Conservation (phyloP, 345 rosid genomes). For the Streptanthus diversifolius region DNA sequence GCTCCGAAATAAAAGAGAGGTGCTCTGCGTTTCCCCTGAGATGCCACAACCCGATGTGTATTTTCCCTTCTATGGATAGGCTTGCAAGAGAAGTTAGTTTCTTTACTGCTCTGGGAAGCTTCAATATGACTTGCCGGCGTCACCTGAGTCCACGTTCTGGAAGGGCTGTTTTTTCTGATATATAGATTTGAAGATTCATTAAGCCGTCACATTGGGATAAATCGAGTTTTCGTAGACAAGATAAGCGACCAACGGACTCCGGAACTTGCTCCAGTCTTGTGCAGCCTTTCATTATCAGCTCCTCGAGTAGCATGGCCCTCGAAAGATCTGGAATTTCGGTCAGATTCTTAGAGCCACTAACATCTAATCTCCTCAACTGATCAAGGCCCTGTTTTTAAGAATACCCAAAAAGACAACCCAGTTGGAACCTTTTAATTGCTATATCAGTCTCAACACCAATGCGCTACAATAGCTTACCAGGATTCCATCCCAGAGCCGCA, state of each 20-base stretch:
- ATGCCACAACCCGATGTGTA: background rate
- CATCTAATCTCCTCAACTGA: conserved; percentile 12
- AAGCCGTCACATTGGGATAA: conserved; percentile 17
- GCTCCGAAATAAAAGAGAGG: background rate
- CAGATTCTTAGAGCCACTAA: conserved; percentile 17
- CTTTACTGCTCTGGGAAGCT: conserved; percentile 1
- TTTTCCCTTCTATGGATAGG: conserved; percentile 14
- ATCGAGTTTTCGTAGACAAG: conserved; percentile 1
- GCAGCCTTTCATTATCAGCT: conserved; percentile 11
- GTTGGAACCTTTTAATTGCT: background rate
- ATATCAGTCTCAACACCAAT: background rate
- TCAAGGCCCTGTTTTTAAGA: background rate
- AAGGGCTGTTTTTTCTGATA: conserved; percentile 7
- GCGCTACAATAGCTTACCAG: background rate
- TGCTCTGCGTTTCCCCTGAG: conserved; percentile 18
- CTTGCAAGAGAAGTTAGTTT: background rate
- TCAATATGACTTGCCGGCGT: background rate
- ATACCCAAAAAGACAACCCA: background rate
- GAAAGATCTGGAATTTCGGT: conserved; percentile 8
- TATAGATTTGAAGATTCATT: background rate
- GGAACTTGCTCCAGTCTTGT: background rate
- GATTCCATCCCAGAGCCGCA: background rate
- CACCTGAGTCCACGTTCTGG: background rate
- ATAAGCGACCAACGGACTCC: conserved; percentile 6
- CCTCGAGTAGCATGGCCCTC: background rate